Evolutionary conservation across 202 grass and related monocot genomes (phyloP).

Genomic region (Digitaria exilis): DNA sequence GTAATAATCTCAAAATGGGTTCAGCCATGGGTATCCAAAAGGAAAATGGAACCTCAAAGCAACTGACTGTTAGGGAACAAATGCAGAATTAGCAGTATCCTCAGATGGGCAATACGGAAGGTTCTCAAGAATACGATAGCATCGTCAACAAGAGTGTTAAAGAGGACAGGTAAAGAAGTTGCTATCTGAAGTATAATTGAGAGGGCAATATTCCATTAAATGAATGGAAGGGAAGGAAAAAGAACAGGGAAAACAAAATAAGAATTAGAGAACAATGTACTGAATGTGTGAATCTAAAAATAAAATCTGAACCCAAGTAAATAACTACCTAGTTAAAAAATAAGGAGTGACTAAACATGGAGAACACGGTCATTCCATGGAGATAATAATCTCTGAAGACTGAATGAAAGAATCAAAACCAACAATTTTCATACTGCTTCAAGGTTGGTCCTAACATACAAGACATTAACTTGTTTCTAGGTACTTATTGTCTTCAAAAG

Average conservation of each 20-base stretch:
- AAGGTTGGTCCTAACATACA: background rate
- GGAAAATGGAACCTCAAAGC: conserved; percentile 47
- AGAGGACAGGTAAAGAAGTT: conserved; percentile 32
- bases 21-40: conserved; percentile 57
- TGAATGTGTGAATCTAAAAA: conserved; percentile 34
- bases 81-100: conserved; percentile 29
- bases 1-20: conserved; percentile 53
- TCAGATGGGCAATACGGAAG: conserved; percentile 6
- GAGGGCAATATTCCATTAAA: conserved; percentile 39
- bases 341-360: background rate
- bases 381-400: background rate
- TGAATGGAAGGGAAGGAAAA: conserved; percentile 44
- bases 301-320: conserved; percentile 21
- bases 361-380: background rate
- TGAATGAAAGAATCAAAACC: background rate
- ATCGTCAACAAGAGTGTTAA: conserved; percentile 15
- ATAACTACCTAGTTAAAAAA: background rate
- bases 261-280: conserved; percentile 39
- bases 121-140: conserved; percentile 45
- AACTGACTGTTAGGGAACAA: conserved; percentile 34
- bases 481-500: background rate
- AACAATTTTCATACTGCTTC: background rate
- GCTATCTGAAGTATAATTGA: conserved; percentile 47
- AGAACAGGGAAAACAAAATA: conserved; percentile 17
- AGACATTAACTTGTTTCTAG: background rate